phyloP scores from a whole-genome alignment of 768 basidiomycete species.

The Agrocybe pediades region DNA sequence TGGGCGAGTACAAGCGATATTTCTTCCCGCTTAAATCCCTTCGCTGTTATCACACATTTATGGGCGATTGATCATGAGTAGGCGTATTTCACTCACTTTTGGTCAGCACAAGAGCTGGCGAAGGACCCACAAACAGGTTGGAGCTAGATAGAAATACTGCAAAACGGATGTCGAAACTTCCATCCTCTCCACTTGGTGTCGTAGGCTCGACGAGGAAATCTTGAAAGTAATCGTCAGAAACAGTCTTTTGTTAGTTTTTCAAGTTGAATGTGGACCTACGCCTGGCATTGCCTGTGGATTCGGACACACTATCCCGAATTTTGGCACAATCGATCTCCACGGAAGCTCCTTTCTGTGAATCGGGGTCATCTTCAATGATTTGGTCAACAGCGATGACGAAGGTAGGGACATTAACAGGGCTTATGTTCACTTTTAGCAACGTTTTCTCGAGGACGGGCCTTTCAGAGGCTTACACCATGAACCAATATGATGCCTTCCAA shows the following conservation, averaged over 20 bases:
- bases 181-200: background rate
- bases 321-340: background rate
- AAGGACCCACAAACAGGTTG: background rate
- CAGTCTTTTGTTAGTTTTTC: background rate
- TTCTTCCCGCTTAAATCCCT: background rate
- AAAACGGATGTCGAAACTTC: background rate
- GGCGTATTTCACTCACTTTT: no score
- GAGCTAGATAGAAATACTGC: background rate
- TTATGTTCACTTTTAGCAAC: background rate
- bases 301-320: background rate
- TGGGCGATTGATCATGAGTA: no score
- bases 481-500: background rate
- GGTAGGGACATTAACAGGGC: background rate
- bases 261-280: background rate
- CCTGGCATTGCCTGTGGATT: background rate
- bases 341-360: background rate
- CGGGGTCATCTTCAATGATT: background rate
- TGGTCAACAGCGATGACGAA: background rate
- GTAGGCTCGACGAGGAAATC: background rate
- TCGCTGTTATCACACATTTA: background rate
- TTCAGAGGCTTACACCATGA: background rate
- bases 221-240: background rate
- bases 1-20: background rate
- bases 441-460: no score
- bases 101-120: background rate